These are phyloP conservation scores for Saturnispora diversa DNA, from an alignment of 805 yeast genomes.

Conservation along the genomic window DNA sequence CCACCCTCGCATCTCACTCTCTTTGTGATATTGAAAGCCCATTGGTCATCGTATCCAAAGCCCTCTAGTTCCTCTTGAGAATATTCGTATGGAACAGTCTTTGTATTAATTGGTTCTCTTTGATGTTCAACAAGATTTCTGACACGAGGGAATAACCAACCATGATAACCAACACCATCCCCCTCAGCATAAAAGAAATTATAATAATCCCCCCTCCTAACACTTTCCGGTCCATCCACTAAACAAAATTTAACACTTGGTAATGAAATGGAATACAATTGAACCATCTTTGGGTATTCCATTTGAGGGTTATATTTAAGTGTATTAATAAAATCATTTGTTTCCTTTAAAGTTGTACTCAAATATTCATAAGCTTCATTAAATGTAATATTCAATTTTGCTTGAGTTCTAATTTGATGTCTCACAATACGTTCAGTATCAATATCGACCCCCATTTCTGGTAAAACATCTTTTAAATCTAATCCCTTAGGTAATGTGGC, in stretches of 20 bases:
- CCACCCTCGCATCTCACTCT: constrained; percentile 59
- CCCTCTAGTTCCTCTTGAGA: constrained; percentile 11
- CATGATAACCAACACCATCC: constrained; percentile 85
- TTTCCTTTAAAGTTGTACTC: constrained; percentile 47
- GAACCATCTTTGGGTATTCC: constrained; percentile 74
- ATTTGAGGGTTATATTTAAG: constrained; percentile 42
- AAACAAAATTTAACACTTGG: constrained; percentile 82
- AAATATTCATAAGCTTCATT: constrained; percentile 62
- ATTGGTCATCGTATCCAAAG: constrained; percentile 20
- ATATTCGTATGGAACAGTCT: constrained; percentile 1
- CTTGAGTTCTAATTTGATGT: constrained; percentile 11
- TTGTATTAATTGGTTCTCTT: neutral
- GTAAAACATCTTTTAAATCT: constrained; percentile 5
- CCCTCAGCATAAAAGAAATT: constrained; percentile 84
- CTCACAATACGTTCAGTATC: constrained; percentile 9
- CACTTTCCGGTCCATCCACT: constrained; percentile 53
- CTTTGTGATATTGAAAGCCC: constrained; percentile 67
- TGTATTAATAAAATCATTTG: constrained; percentile 50
- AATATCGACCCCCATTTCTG: constrained; percentile 4
- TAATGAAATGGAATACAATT: constrained; percentile 70
- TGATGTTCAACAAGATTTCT: neutral
- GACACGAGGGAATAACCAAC: constrained; percentile 70
- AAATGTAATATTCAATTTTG: constrained; percentile 31
- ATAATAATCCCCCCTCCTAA: constrained; percentile 62
- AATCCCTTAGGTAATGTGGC: constrained; percentile 1